Evolutionary conservation across 176 grass and related monocot genomes (phyloP).

Genomic region (Avena insularis): DNA sequence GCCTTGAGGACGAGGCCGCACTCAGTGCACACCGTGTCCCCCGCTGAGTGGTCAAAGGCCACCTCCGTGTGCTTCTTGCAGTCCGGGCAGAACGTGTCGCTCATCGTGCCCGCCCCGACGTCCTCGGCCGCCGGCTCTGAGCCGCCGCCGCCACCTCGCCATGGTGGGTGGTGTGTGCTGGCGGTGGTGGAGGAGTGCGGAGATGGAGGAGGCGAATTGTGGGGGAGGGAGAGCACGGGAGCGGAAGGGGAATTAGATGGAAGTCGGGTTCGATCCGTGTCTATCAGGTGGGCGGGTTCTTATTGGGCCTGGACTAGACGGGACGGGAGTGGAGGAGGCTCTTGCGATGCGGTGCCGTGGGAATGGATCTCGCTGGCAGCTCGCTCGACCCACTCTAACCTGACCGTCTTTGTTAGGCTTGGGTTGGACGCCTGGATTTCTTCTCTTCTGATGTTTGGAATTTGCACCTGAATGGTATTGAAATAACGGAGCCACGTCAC

Average conservation of each 20-base stretch:
- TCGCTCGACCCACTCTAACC: not conserved
- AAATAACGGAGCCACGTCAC: not conserved
- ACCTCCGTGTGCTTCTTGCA: conserved; percentile 90
- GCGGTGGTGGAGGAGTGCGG: not conserved
- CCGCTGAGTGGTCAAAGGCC: conserved; percentile 90
- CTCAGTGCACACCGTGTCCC: conserved; percentile 88
- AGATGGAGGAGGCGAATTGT: conserved; percentile 9
- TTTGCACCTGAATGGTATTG: not conserved
- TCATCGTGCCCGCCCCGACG: conserved; percentile 46
- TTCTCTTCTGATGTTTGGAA: not conserved
- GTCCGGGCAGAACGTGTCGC: conserved; percentile 81
- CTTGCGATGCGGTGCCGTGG: not conserved
- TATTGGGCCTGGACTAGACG: not conserved
- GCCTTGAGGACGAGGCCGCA: conserved; percentile 90
- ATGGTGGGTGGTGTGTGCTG: not conserved
- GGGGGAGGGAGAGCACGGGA: not conserved
- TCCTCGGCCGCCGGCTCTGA: not conserved
- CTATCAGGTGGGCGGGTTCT: conserved; percentile 30
- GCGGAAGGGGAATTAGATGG: not conserved
- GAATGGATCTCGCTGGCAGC: not conserved
- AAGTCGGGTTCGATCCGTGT: not conserved
- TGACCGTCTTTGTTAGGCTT: not conserved
- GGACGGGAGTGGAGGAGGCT: no score
- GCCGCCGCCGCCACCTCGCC: not conserved
- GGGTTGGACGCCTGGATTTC: not conserved